These are phyloP conservation scores for Aspergillus fischeri DNA, from an alignment of 2,329 filamentous ascomycete species.

Conservation along the genomic window DNA sequence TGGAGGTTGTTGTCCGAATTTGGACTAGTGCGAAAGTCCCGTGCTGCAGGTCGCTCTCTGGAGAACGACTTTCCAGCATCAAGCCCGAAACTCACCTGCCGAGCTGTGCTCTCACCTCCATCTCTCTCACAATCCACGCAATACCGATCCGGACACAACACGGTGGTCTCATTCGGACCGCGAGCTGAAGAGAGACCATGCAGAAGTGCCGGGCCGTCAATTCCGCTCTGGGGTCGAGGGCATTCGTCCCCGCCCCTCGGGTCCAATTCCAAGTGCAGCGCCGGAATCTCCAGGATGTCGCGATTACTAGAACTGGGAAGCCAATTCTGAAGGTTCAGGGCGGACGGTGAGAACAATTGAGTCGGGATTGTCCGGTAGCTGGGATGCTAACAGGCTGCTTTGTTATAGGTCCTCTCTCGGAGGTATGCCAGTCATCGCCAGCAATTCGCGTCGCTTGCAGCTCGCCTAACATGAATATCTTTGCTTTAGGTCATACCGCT, in stretches of 20 bases:
- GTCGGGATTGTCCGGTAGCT: slow-evolving; percentile 10
- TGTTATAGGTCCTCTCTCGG: slow-evolving; percentile 69
- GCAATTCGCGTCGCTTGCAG: slow-evolving; percentile 14
- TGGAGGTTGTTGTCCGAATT: slow-evolving; percentile 19
- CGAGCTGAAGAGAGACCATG: slow-evolving; percentile 37
- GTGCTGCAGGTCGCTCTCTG: slow-evolving; percentile 23
- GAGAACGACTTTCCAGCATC: slow-evolving; percentile 19
- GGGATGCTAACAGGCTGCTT: slow-evolving; percentile 20
- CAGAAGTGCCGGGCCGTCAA: slow-evolving; percentile 43
- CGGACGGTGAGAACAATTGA: slow-evolving; percentile 65
- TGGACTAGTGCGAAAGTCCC: slow-evolving; percentile 31
- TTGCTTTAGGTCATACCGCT: slow-evolving; percentile 73
- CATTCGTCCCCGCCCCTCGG: slow-evolving; percentile 33
- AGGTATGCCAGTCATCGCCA: slow-evolving; percentile 53
- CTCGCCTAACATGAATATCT: slow-evolving; percentile 23
- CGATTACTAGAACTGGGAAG: slow-evolving; percentile 94
- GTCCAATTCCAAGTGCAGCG: slow-evolving; percentile 41
- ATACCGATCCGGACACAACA: slow-evolving; percentile 20
- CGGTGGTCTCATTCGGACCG: slow-evolving; percentile 24
- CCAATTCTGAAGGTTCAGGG: slow-evolving; percentile 84
- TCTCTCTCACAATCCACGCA: slow-evolving; percentile 17
- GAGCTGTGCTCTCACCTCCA: slow-evolving; percentile 26
- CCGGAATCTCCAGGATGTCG: slow-evolving; percentile 69
- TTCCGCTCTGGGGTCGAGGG: slow-evolving; percentile 37
- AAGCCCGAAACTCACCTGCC: slow-evolving; percentile 21